Base-by-base conservation (phyloP, 2,329 filamentous ascomycete genomes). In the Gnomoniopsis smithogilvyi region DNA sequence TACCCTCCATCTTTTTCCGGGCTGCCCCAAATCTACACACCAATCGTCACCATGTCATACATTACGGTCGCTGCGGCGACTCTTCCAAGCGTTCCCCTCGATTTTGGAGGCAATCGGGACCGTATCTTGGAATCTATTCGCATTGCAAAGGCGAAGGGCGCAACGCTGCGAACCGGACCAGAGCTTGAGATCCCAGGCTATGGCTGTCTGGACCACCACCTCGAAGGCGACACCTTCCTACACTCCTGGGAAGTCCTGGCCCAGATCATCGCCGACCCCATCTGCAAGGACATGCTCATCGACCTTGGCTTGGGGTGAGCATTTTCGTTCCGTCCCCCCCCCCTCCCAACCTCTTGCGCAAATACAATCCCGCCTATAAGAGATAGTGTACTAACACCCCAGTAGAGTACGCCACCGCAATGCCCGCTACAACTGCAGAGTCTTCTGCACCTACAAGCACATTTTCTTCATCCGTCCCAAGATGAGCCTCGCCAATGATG, bases 51-150 rank as follows among this genome's bases (percentile, higher is more conserved):
- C 24, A 72, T 71, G 70, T 64, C 64, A 2, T 71, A 68, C 49
- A 63, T 75, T 33, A 73, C 72, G 3, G 70, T 75, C 26, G 72
- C 72, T 2, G 70, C 72, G 24, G 70, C 70, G 19, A 72, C 72
- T 17, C 60, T 73, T 19, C 67, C 70, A 12, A 73, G 72, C 46
- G 67, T 73, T 10, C 69, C 82, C 10, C 76, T 89, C 8, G 86
- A 88, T 67, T 88, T 83, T 65, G 76, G 82, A 62, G 86, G 86
- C 41, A 91, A 91, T 67, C 71, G 78, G 2, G 77, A 80, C 51
- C 78, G 88, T 19, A 89, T 90, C 63, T 78, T 86, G 19, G 77
- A 88, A 68, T 85, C 82, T 57, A 86, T 90, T 64, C 76, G 73
- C 38, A 64, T 73, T 26, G 85, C 87, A 19, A 90, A 89, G 70